These are phyloP conservation scores for Schizothecium vesticola DNA, from an alignment of 495 filamentous ascomycete genomes.

Conservation along the genomic window DNA sequence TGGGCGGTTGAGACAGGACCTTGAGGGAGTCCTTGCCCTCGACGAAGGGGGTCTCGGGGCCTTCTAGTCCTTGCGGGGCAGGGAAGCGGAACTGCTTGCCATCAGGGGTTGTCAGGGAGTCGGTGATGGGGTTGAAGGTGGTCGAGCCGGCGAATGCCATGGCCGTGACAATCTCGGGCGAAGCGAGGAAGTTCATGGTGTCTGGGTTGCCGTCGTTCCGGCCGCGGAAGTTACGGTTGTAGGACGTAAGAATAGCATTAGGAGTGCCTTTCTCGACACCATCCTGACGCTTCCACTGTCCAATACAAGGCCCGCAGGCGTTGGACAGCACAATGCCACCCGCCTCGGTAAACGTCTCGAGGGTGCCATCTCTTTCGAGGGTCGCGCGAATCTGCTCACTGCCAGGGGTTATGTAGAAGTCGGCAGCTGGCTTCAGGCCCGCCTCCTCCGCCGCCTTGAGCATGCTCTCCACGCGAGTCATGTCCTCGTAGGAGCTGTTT, in stretches of 20 bases:
- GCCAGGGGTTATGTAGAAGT: slow-evolving; percentile 94
- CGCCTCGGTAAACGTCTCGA: slow-evolving; percentile 79
- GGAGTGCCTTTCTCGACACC: slow-evolving; percentile 70
- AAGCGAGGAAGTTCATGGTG: slow-evolving; percentile 98
- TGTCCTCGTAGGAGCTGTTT: slow-evolving; percentile 97
- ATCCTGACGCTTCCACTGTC: slow-evolving; percentile 93
- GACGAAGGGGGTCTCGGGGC: slow-evolving; percentile 75
- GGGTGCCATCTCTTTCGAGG: slow-evolving; percentile 75
- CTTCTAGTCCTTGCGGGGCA: slow-evolving; percentile 70
- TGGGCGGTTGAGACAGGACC: slow-evolving; percentile 65
- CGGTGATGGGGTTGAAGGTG: slow-evolving; percentile 94
- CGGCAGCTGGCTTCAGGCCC: slow-evolving; percentile 78
- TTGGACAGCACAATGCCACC: slow-evolving; percentile 90
- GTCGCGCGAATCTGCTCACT: slow-evolving; percentile 96
- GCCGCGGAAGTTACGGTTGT: slow-evolving; percentile 97
- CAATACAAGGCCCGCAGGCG: slow-evolving; percentile 92
- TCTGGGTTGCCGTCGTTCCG: slow-evolving; percentile 93
- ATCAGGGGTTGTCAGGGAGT: slow-evolving; percentile 72
- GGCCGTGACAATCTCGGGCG: slow-evolving; percentile 92
- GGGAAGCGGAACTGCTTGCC: slow-evolving; percentile 82
- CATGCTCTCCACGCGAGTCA: slow-evolving; percentile 88
- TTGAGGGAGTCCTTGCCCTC: slow-evolving; percentile 68
- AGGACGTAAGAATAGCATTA: slow-evolving; percentile 96
- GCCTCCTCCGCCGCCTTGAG: slow-evolving; percentile 84
- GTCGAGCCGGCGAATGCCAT: slow-evolving; percentile 89